Base-by-base conservation (phyloP, 306 rosid genomes). In the Ammopiptanthus mongolicus region DNA sequence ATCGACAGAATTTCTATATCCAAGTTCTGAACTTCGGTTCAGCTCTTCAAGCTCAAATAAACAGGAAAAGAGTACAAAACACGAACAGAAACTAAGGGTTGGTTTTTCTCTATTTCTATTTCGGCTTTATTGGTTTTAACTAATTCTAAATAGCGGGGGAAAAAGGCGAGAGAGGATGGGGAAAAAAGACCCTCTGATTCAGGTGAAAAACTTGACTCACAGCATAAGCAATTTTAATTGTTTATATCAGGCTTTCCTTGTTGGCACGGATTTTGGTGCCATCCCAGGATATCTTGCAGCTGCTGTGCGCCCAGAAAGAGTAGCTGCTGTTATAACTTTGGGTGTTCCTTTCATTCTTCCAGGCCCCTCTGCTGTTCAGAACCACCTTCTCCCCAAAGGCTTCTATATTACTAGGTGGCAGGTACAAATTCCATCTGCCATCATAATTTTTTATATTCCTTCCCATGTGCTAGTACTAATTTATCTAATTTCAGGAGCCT, bases 201-300 rank as follows among this genome's bases (percentile, higher is more conserved):
- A 31, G 63, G 53, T 50, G 17, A 75, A 37, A 51, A 62, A 33
- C 28, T 15, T 3, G 11, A 17, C 67, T 55, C 64, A 56, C 52
- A 29, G 53, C 68, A 52, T 42, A 21, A 0, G 3, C 19, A 21
- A 51, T 47, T 63, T 25, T 42, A 60, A 25, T 33, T 65, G 31
- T 41, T 65, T 19, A 8, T 65, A 28, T 44, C 80, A 90, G 92
- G 90, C 83, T 64, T 86, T 84, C 79, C 82, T 86, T 62, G 74
- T 90, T 52, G 90, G 86, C 11, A 87, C 82, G 76, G 89, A 86
- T 51, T 85, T 85, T 11, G 91, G 91, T 18, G 87, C 87, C 6
- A 0, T 87, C 6, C 74, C 84, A 3, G 88, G 81, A 69, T 87
- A 84, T 71, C 78, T 84, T 17, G 73, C 76, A 69, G 74, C 84